Conservation (phyloP, 2,329 filamentous ascomycete species). For the Diaporthe capsici region DNA sequence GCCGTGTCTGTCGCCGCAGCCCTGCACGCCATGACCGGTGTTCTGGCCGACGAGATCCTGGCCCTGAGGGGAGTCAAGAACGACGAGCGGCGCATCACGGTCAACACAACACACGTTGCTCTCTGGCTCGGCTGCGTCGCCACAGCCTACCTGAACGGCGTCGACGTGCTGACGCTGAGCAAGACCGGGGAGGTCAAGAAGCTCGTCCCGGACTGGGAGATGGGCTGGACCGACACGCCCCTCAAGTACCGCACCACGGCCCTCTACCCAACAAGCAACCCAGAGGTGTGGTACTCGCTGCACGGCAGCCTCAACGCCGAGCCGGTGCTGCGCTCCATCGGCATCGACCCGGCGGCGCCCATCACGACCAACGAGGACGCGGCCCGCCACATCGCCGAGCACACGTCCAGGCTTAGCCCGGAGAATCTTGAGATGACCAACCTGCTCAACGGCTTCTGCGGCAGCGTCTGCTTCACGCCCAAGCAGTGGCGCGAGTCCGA, state of each 20-base stretch:
- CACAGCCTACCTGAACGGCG: slow-evolving; percentile 55
- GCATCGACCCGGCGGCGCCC: slow-evolving; percentile 53
- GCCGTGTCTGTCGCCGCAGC: slow-evolving; percentile 50
- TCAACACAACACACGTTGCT: slow-evolving; percentile 62
- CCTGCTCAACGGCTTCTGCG: slow-evolving; percentile 57
- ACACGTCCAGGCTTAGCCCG: slow-evolving; percentile 51
- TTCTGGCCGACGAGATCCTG: slow-evolving; percentile 54
- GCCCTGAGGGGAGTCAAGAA: slow-evolving; percentile 49
- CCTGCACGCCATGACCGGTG: slow-evolving; percentile 53
- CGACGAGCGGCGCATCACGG: slow-evolving; percentile 49
- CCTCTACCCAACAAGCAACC: slow-evolving; percentile 63
- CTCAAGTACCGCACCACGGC: slow-evolving; percentile 58
- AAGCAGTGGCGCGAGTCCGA: slow-evolving; percentile 58
- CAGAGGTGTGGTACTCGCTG: slow-evolving; percentile 63
- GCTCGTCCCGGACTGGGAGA: slow-evolving; percentile 55
- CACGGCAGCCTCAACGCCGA: slow-evolving; percentile 63
- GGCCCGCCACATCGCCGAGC: slow-evolving; percentile 50
- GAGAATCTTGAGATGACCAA: slow-evolving; percentile 60
- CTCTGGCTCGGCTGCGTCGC: slow-evolving; percentile 60
- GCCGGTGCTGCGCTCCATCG: slow-evolving; percentile 60
- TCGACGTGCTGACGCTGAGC: slow-evolving; percentile 49
- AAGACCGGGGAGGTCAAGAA: slow-evolving; percentile 49
- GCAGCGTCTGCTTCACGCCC: slow-evolving; percentile 60
- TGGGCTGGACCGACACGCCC: slow-evolving; percentile 52
- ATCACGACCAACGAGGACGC: slow-evolving; percentile 48